Evolutionary conservation across 2,329 filamentous ascomycete genomes (phyloP).

Genomic region (Teratosphaeria epicoccoides): DNA sequence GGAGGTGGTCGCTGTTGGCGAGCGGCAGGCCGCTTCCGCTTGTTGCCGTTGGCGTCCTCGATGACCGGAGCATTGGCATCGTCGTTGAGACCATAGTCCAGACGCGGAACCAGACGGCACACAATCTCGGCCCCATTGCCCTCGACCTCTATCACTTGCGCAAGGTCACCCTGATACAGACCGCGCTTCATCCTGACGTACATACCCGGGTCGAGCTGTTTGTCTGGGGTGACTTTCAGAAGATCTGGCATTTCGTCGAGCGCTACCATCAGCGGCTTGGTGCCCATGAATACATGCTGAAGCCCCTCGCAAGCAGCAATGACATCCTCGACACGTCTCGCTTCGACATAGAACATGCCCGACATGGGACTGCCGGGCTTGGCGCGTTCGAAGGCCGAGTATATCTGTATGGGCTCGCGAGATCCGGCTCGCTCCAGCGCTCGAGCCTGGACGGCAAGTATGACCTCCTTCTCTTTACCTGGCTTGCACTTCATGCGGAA

Average conservation of each 20-base stretch:
- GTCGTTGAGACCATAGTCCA: conserved; percentile 85
- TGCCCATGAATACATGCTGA: conserved; percentile 79
- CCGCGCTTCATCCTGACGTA: conserved; percentile 75
- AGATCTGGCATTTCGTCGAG: conserved; percentile 97
- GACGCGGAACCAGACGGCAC: conserved; percentile 75
- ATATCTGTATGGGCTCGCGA: conserved; percentile 73
- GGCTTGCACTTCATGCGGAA: conserved; percentile 90
- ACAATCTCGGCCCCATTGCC: conserved; percentile 83
- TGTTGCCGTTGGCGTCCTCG: conserved; percentile 38
- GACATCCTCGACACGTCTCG: conserved; percentile 76
- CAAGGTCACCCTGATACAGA: conserved; percentile 80
- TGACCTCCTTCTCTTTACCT: conserved; percentile 86
- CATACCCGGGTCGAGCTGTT: conserved; percentile 71
- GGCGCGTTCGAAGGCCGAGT: conserved; percentile 83
- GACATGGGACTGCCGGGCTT: conserved; percentile 58
- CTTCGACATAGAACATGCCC: conserved; percentile 92
- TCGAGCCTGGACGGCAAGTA: conserved; percentile 79
- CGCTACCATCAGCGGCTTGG: conserved; percentile 76
- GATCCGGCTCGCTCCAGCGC: conserved; percentile 70
- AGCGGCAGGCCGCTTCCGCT: conserved; percentile 58
- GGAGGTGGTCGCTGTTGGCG: conserved; percentile 65
- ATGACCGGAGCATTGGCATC: conserved; percentile 47
- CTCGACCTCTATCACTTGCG: conserved; percentile 83
- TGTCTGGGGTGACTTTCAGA: conserved; percentile 78
- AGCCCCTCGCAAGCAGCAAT: conserved; percentile 71